Evolutionary conservation across 495 filamentous ascomycete genomes (phyloP).

Genomic region (Amphirosellinia nigrospora): DNA sequence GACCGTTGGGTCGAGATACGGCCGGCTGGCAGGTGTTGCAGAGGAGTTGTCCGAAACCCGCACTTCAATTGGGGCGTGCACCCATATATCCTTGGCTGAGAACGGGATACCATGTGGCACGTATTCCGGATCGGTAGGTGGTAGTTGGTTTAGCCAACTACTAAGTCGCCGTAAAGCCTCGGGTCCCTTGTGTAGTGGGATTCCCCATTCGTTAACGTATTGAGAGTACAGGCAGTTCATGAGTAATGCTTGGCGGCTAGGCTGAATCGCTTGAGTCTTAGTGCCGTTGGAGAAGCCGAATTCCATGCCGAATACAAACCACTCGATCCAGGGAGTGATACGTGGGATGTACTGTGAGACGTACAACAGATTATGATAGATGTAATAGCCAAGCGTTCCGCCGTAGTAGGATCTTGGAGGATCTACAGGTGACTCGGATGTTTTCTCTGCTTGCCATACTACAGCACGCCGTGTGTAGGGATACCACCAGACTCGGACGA

Average conservation of each 20-base stretch:
- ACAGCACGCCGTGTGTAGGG: slow-evolving; percentile 87
- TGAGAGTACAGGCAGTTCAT: slow-evolving; percentile 98
- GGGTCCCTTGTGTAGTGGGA: slow-evolving; percentile 86
- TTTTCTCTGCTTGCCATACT: slow-evolving; percentile 84
- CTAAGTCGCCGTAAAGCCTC: slow-evolving; percentile 84
- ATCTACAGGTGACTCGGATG: slow-evolving; percentile 50
- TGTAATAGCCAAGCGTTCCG: slow-evolving; percentile 76
- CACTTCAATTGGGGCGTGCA: slow-evolving; percentile 94
- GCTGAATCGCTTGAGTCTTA: slow-evolving; percentile 75
- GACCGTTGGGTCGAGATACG: slow-evolving; percentile 75
- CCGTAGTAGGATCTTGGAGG: slow-evolving; percentile 73
- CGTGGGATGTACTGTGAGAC: slow-evolving; percentile 77
- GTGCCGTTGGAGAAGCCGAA: slow-evolving; percentile 81
- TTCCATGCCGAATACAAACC: slow-evolving; percentile 94
- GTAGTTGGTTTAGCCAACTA: slow-evolving; percentile 78
- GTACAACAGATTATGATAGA: slow-evolving; percentile 88
- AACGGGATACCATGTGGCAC: slow-evolving; percentile 78
- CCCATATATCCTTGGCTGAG: slow-evolving; percentile 75
- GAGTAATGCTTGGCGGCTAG: slow-evolving; percentile 76
- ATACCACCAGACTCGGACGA: slow-evolving; percentile 95
- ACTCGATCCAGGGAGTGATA: slow-evolving; percentile 84
- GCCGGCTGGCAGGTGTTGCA: slow-evolving; percentile 56
- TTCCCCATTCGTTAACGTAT: slow-evolving; percentile 97
- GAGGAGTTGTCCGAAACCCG: slow-evolving; percentile 77
- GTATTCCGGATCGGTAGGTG: slow-evolving; percentile 56